Evolutionary conservation across 2,329 filamentous ascomycete genomes (phyloP).

Genomic region (Graphium sp.): DNA sequence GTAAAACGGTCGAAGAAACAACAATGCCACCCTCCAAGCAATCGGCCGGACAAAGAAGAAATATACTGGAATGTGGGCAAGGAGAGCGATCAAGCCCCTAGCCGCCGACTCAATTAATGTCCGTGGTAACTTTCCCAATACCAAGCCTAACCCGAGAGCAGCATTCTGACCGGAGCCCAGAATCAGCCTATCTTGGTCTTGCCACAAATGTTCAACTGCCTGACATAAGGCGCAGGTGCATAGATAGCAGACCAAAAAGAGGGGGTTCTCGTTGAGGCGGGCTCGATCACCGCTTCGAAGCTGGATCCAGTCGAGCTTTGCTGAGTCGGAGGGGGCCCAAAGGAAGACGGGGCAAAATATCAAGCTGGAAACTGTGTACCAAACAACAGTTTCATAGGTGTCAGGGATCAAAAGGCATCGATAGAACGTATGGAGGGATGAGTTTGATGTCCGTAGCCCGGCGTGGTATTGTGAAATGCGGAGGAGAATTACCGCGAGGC

Average conservation of each 20-base stretch:
- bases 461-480: conserved; percentile 73
- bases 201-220: conserved; percentile 49
- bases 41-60: conserved; percentile 40
- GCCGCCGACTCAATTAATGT: conserved; percentile 20
- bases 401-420: conserved; percentile 39
- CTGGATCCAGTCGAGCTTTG: conserved; percentile 58
- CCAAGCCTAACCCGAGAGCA: conserved; percentile 13
- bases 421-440: conserved; percentile 46
- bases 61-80: conserved; percentile 41
- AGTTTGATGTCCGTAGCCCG: conserved; percentile 53
- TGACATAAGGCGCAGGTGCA: conserved; percentile 53
- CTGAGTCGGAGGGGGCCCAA: conserved; percentile 43
- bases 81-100: conserved; percentile 20
- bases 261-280: conserved; percentile 68
- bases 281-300: conserved; percentile 54
- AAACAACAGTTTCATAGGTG: conserved; percentile 53
- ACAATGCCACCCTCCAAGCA: conserved; percentile 54
- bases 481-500: conserved; percentile 64
- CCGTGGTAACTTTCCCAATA: conserved; percentile 20
- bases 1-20: conserved; percentile 56
- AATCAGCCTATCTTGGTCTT: conserved; percentile 54
- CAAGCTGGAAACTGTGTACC: conserved; percentile 64
- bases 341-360: conserved; percentile 71
- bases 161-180: conserved; percentile 11
- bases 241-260: conserved; percentile 63